Percentiles rank a stretch among this genome's conserved stretches.
These are phyloP conservation scores for Boletus vinaceobasis DNA, from an alignment of 768 basidiomycete genomes.

Conservation along the genomic window DNA sequence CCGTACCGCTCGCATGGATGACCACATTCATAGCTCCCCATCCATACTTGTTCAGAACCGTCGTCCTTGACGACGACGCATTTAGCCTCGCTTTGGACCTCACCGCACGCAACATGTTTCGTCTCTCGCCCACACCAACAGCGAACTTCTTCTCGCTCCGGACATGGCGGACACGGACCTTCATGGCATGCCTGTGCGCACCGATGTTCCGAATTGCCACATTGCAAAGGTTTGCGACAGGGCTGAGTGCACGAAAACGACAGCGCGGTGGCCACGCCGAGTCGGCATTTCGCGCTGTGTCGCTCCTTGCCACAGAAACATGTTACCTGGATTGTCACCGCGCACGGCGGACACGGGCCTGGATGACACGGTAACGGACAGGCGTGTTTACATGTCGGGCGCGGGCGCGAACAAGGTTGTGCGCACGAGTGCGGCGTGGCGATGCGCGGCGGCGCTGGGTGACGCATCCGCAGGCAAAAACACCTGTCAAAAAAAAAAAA, in stretches of 20 bases:
- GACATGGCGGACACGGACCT: constrained; percentile 69
- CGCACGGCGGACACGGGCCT: constrained; percentile 94
- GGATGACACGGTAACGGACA: constrained; percentile 90
- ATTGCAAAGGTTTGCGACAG: constrained; percentile 50
- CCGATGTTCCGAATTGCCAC: constrained; percentile 60
- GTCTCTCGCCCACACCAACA: constrained; percentile 83
- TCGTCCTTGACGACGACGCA: constrained; percentile 26
- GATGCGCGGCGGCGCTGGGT: constrained; percentile 67
- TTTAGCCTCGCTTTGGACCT: constrained; percentile 41
- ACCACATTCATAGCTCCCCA: constrained; percentile 61
- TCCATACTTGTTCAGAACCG: constrained; percentile 52
- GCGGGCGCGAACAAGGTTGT: constrained; percentile 58
- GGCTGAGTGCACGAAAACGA: constrained; percentile 34
- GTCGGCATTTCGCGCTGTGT: constrained; percentile 37
- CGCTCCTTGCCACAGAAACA: constrained; percentile 76
- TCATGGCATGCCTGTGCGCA: constrained; percentile 74
- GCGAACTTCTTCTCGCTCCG: constrained; percentile 44
- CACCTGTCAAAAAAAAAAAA: constrained; percentile 47
- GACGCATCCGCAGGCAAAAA: constrained; percentile 74
- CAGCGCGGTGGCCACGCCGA: constrained; percentile 37
- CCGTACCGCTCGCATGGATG: constrained; percentile 55
- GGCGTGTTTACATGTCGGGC: constrained; percentile 67
- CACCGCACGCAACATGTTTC: constrained; percentile 63
- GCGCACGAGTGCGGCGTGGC: constrained; percentile 78
- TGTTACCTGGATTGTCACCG: constrained; percentile 66